phyloP scores from a whole-genome alignment of 1,284 basidiomycete genomes.

The Somion occarium region DNA sequence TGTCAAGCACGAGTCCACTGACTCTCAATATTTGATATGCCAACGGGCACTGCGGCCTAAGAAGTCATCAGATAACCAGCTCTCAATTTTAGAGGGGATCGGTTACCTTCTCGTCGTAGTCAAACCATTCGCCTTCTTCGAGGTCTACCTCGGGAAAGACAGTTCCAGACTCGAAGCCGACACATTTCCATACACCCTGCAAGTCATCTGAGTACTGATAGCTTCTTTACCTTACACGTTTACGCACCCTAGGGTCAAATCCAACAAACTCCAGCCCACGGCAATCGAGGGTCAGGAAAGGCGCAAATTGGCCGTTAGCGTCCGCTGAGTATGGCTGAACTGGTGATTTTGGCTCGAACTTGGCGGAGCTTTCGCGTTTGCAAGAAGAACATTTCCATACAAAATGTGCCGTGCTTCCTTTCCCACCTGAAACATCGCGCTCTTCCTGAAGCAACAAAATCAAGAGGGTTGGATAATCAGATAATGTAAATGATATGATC shows the following conservation, averaged over 20 bases:
- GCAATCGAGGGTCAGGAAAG: constrained; percentile 67
- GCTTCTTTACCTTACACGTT: no score
- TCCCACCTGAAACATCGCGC: constrained; percentile 57
- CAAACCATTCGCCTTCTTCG: constrained; percentile 65
- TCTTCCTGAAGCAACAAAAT: constrained; percentile 47
- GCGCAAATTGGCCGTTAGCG: constrained; percentile 51
- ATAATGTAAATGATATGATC: neutral
- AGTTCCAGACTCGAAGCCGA: constrained; percentile 48
- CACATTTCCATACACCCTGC: constrained; percentile 70
- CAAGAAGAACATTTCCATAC: constrained; percentile 76
- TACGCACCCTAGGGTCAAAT: constrained; percentile 60
- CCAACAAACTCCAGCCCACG: constrained; percentile 71
- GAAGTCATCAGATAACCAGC: neutral
- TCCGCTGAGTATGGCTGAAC: constrained; percentile 55
- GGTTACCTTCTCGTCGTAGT: constrained; percentile 77
- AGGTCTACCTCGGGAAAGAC: constrained; percentile 62
- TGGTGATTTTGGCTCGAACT: constrained; percentile 54
- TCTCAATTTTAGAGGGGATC: neutral
- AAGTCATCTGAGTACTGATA: no score
- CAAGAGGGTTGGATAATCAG: neutral
- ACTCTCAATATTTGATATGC: constrained; percentile 56
- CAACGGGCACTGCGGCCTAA: constrained; percentile 61
- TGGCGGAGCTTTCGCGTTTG: constrained; percentile 76
- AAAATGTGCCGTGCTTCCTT: constrained; percentile 65
- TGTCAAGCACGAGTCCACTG: constrained; percentile 58